Base-by-base conservation (phyloP, 2,329 filamentous ascomycete genomes). In the Epichloe elymi region DNA sequence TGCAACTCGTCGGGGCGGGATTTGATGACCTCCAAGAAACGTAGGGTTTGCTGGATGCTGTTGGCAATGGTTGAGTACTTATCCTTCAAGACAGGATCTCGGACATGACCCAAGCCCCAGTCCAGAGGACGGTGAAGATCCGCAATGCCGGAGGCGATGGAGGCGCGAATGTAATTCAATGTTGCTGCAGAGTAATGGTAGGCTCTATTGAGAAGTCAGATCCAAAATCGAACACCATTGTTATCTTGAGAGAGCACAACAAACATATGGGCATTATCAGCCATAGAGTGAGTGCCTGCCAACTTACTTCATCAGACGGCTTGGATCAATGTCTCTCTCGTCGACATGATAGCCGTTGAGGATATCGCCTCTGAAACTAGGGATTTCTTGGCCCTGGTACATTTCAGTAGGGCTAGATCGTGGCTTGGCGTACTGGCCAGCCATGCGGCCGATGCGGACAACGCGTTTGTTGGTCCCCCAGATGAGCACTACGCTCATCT, bases 111-210 rank as follows among this genome's bases (percentile, higher is more conserved):
- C 2, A 98, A 78, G 15, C 85, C 85, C 93, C 93, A 98, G 73
- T 97, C 88, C 33, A 98, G 75, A 0, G 93, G 93, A 19, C 86
- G 86, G 70, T 96, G 90, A 45, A 98, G 75, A 65, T 98, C 93
- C 5, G 93, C 93, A 56, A 98, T 86, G 15, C 93, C 93, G 3
- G 88, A 90, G 1, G 86, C 77, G 41, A 97, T 72, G 46, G 91
- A 82, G 15, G 86, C 83, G 45, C 93, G 83, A 55, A 96, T 80
- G 69, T 93, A 97, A 72, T 98, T 98, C 55, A 95, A 76, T 0
- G 93, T 98, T 8, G 89, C 88, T 2, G 93, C 88, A 0, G 91
- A 96, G 68, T 97, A 86, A 69, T 95, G 93, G 73, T 98, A 98
- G 3, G 93, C 93, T 55, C 85, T 83, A 51, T 3, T 4, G 26